A percentile compares a stretch with the other conserved stretches of the same genome.
phyloP scores from a whole-genome alignment of 805 yeast genomes.

The Pichia cephalocereana region DNA sequence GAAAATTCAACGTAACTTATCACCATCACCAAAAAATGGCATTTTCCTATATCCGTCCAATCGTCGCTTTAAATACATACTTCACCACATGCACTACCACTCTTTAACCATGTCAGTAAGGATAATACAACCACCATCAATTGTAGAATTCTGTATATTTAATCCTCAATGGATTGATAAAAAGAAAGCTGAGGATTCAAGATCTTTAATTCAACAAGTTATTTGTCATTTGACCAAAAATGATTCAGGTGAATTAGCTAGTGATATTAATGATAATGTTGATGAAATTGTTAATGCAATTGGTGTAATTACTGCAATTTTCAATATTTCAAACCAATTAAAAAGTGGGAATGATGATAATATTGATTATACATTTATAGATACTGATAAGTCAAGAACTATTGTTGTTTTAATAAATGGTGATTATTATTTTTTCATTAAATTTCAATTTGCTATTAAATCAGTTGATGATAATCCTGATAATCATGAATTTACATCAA shows the following conservation, averaged over 20 bases:
- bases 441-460: constrained; percentile 13
- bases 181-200: constrained; percentile 15
- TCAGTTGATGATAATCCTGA: background rate
- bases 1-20: too few species aligned
- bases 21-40: too few species aligned
- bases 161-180: constrained; percentile 13
- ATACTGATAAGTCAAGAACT: constrained; percentile 26
- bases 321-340: constrained; percentile 16
- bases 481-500: constrained; percentile 10
- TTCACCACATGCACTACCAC: too few species aligned
- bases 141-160: constrained; percentile 17
- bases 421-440: constrained; percentile 26
- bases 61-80: background rate
- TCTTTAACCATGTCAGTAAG: background rate
- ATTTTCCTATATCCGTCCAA: too few species aligned
- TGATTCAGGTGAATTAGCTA: background rate
- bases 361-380: constrained; percentile 14
- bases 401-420: constrained; percentile 24
- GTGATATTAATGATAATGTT: background rate
- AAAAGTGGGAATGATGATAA: too few species aligned
- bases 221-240: constrained; percentile 16
- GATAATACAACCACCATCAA: background rate
- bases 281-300: constrained; percentile 8
- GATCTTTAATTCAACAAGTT: constrained; percentile 16
- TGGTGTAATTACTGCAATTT: constrained; percentile 23